These are phyloP conservation scores for Bullera alba DNA, from an alignment of 768 basidiomycete species.

Conservation along the genomic window DNA sequence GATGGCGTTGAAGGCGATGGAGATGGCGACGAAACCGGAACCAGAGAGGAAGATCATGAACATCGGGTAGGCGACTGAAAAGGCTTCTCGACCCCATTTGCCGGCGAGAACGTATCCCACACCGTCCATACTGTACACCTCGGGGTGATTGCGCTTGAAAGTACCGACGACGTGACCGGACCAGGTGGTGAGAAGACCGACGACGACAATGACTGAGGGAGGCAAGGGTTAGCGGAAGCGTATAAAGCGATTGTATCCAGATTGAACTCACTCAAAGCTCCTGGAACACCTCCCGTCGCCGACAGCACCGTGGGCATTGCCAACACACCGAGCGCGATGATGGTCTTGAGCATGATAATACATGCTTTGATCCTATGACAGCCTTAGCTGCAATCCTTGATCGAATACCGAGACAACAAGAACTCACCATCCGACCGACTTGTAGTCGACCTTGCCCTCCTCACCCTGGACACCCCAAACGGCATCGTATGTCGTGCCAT, in stretches of 20 bases:
- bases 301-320: constrained; percentile 30
- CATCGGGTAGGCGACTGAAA: constrained; percentile 26
- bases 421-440: constrained; percentile 30
- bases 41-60: constrained; percentile 31
- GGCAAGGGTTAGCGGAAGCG: neutral
- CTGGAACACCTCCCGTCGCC: constrained; percentile 29
- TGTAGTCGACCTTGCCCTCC: constrained; percentile 31
- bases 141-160: constrained; percentile 39
- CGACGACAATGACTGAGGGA: constrained; percentile 13
- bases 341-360: constrained; percentile 35
- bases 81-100: constrained; percentile 23
- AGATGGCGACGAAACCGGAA: constrained; percentile 25
- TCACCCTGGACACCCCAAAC: constrained; percentile 25
- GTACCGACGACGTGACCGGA: constrained; percentile 25
- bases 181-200: constrained; percentile 25
- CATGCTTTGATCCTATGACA: constrained; percentile 29
- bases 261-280: constrained; percentile 14
- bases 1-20: constrained; percentile 34
- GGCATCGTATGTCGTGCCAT: constrained; percentile 31
- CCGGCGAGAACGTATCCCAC: constrained; percentile 32
- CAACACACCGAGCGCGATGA: constrained; percentile 37
- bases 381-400: neutral
- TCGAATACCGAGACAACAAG: neutral
- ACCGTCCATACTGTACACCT: constrained; percentile 28
- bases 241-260: neutral